Evolutionary conservation across 306 rosid species (phyloP), one percentile per base, ranked within the genome.

Genomic region (Adenanthera pavonina): DNA sequence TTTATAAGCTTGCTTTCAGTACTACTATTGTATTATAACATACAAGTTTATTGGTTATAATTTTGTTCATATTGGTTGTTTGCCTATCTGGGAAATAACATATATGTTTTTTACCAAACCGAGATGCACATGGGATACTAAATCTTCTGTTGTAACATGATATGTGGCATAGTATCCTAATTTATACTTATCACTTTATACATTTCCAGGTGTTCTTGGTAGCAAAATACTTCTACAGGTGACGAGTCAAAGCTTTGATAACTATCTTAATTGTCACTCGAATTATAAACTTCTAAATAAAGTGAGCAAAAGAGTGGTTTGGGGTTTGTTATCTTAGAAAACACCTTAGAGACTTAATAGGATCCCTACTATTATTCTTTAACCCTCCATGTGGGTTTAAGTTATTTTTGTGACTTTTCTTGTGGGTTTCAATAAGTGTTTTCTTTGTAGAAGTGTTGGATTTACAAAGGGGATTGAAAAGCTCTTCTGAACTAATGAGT

Each of bases 1-100:
- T 81, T 78, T 79, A n/a, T 78, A 78, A 57, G 60, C 68, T 79
- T 60, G 67, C 57, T 34, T 64, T 75, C 64, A 51, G 74, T 52
- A 56, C 68, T 74, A 61, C 20, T 30, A 51, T 61, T 82, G 35
- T 67, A 53, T 51, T 34, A 69, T 75, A 40, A 64, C 20, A n/a
- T 36, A 54, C 59, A 51, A 35, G 66, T 43, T 2, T 30, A 56
- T n/a, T n/a, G n/a, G n/a, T n/a, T n/a, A n/a, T n/a, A n/a, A n/a
- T n/a, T n/a, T n/a, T n/a, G n/a, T n/a, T 67, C 35, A 62, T 17
- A 73, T 15, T 48, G 46, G 34, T 59, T 67, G 54, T 59, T 81
- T 49, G 34, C 51, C 66, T 54, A 41, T 65, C 69, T 78, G 44
- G 74, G 47, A 51, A 64, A 47, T 74, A 35, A 67, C 54, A 81